Evolutionary conservation across 2,329 filamentous ascomycete species (phyloP).

Genomic region (Chrysoporthe deuterocubensis): DNA sequence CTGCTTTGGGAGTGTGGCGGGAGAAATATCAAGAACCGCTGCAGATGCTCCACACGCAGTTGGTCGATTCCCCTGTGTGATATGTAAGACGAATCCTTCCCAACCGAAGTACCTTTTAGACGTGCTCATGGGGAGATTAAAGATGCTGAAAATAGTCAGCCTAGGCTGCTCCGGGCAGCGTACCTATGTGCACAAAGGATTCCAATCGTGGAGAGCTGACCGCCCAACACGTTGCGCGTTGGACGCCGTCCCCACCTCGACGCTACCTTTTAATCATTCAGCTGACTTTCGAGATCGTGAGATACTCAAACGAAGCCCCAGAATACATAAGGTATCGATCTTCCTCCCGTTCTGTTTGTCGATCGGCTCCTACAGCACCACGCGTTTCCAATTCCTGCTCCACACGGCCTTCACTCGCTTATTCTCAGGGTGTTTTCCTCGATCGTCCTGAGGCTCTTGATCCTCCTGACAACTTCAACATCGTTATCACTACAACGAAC

Average conservation of each 20-base stretch:
- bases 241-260: background rate
- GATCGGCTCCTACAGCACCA: background rate
- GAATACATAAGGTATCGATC: conserved; percentile 1
- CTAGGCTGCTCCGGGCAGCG: background rate
- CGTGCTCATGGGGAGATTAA: background rate
- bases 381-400: background rate
- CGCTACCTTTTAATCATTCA: background rate
- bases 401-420: background rate
- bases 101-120: background rate
- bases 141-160: conserved; percentile 1
- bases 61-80: background rate
- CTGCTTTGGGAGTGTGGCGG: background rate
- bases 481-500: background rate
- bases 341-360: background rate
- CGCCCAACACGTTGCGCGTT: background rate
- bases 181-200: background rate
- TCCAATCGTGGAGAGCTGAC: background rate
- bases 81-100: conserved; percentile 8
- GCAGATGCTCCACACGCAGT: background rate
- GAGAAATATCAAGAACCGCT: background rate
- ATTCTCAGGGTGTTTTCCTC: background rate
- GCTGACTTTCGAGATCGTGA: background rate
- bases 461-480: background rate
- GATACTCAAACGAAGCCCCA: background rate
- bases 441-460: background rate